Conservation (phyloP, 2,329 filamentous ascomycete species). For the Cytospora leucostoma region DNA sequence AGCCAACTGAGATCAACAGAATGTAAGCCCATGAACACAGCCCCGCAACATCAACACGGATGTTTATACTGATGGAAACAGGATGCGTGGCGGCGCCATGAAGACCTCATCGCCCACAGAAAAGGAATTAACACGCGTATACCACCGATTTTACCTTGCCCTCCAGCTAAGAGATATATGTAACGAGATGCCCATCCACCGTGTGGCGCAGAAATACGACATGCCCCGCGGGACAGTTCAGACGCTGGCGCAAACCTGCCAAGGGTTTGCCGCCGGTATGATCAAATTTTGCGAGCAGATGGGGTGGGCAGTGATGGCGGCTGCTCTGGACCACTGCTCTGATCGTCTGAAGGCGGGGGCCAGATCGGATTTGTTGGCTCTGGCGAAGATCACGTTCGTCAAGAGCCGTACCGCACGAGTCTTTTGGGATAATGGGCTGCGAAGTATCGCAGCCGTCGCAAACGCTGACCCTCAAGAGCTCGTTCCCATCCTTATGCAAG, state of each 20-base stretch:
- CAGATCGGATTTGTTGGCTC: conserved; percentile 67
- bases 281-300: conserved; percentile 78
- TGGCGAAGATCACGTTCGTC: conserved; percentile 72
- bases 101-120: conserved; percentile 65
- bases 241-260: conserved; percentile 71
- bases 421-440: conserved; percentile 77
- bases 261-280: conserved; percentile 77
- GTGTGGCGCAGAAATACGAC: conserved; percentile 70
- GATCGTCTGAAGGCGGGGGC: conserved; percentile 74
- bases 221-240: conserved; percentile 71
- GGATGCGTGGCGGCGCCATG: conserved; percentile 66
- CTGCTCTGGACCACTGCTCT: conserved; percentile 73
- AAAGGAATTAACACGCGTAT: conserved; percentile 61
- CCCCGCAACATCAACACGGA: conserved; percentile 28
- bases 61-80: conserved; percentile 35
- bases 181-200: conserved; percentile 72
- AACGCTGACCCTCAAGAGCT: conserved; percentile 69
- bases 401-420: conserved; percentile 75
- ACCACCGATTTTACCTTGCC: conserved; percentile 72
- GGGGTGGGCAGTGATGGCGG: conserved; percentile 73
- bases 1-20: conserved; percentile 65
- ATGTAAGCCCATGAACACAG: conserved; percentile 50
- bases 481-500: conserved; percentile 72
- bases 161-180: conserved; percentile 78
- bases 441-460: conserved; percentile 66